phyloP scores from a whole-genome alignment of 2,329 filamentous ascomycete species.

The Acarospora socialis region DNA sequence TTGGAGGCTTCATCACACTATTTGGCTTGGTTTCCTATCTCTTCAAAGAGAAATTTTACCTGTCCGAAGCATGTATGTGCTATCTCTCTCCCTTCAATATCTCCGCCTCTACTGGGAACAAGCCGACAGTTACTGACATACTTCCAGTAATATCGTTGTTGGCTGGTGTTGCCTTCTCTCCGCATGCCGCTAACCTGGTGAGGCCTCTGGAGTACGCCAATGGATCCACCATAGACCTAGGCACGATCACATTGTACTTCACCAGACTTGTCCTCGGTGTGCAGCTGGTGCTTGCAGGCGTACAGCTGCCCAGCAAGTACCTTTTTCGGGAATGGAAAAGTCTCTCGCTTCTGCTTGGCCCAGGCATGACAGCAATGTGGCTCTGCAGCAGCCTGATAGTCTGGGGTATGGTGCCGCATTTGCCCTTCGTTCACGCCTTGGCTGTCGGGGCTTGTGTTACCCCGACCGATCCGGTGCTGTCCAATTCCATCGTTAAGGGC shows the following conservation, averaged over 20 bases:
- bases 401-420: conserved; percentile 58
- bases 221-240: conserved; percentile 42
- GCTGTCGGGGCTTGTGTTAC: conserved; percentile 78
- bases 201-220: conserved; percentile 61
- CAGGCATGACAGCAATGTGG: conserved; percentile 82
- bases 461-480: conserved; percentile 77
- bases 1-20: conserved; percentile 79
- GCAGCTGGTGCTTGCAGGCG: conserved; percentile 75
- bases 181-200: conserved; percentile 61
- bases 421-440: conserved; percentile 63
- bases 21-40: conserved; percentile 84
- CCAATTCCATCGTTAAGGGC: conserved; percentile 82
- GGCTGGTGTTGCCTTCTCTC: conserved; percentile 64
- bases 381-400: conserved; percentile 62
- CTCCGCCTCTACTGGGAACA: background rate
- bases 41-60: conserved; percentile 76
- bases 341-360: conserved; percentile 60
- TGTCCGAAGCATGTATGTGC: conserved; percentile 71
- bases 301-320: conserved; percentile 76
- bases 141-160: conserved; percentile 64
- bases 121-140: background rate
- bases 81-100: background rate
- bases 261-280: conserved; percentile 77
- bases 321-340: conserved; percentile 65
- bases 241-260: conserved; percentile 68